A percentile compares a stretch with the other conserved stretches of the same genome.
Evolutionary conservation across 2,329 filamentous ascomycete genomes (phyloP).

Genomic region (Pseudocercospora vitis): DNA sequence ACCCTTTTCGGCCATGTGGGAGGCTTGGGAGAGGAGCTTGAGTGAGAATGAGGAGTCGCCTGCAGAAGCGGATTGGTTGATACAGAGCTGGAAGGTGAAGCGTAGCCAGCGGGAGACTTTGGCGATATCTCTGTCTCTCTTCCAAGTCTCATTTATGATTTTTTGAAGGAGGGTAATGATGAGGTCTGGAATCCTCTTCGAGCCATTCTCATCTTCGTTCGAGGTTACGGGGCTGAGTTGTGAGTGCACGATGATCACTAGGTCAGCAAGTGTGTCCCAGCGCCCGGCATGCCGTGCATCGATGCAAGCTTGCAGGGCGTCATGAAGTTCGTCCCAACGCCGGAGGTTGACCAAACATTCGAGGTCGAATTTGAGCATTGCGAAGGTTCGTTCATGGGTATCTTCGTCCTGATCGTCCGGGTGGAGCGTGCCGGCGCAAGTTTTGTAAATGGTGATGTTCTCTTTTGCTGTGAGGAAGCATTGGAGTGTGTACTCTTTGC

Average conservation of each 20-base stretch:
- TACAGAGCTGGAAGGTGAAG: conserved; percentile 69
- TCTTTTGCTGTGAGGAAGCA: conserved; percentile 62
- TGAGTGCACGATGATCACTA: conserved; percentile 47
- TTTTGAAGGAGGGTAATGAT: conserved; percentile 54
- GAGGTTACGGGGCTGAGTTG: conserved; percentile 21
- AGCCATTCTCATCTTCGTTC: neutral
- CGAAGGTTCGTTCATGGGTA: conserved; percentile 50
- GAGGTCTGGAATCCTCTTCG: conserved; percentile 6
- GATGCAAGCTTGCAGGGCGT: conserved; percentile 55
- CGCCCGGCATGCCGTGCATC: conserved; percentile 31
- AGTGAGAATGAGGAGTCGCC: conserved; percentile 24
- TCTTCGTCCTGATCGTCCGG: conserved; percentile 43
- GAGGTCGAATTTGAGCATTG: conserved; percentile 73
- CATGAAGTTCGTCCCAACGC: conserved; percentile 64
- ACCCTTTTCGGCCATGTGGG: conserved; percentile 49
- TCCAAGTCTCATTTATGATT: conserved; percentile 68
- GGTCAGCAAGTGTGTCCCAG: conserved; percentile 50
- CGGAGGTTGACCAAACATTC: conserved; percentile 69
- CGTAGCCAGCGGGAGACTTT: conserved; percentile 75
- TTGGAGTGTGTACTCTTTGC: conserved; percentile 53
- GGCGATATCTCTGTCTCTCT: conserved; percentile 51
- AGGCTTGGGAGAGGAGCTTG: conserved; percentile 63
- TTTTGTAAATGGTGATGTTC: conserved; percentile 59
- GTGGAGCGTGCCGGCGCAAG: conserved; percentile 38
- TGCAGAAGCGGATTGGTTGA: conserved; percentile 50